phyloP scores from a whole-genome alignment of 768 basidiomycete genomes.

The Mycena venus region DNA sequence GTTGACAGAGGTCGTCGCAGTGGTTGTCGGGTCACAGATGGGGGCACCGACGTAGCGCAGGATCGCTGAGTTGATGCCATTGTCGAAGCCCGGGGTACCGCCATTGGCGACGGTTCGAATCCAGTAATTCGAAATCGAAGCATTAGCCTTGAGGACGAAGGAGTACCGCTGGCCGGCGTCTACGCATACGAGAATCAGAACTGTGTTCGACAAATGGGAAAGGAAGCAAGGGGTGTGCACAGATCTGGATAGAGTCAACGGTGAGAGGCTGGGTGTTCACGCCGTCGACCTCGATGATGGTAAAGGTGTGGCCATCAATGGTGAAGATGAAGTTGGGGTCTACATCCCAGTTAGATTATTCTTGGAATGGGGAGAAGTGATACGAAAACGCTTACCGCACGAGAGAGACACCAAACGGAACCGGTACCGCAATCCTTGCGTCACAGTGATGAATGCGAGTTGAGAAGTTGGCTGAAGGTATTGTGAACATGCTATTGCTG shows the following conservation, averaged over 20 bases:
- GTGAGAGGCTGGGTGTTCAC: constrained; percentile 46
- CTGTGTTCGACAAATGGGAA: constrained; percentile 53
- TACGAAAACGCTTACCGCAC: background rate
- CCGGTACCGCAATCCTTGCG: constrained; percentile 51
- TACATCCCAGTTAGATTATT: background rate
- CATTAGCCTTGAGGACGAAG: constrained; percentile 53
- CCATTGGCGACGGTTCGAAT: constrained; percentile 37
- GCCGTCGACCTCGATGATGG: constrained; percentile 53
- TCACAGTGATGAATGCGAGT: constrained; percentile 57
- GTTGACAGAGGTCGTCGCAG: constrained; percentile 34
- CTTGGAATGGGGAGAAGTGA: background rate
- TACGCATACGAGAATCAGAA: constrained; percentile 43
- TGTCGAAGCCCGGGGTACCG: constrained; percentile 44
- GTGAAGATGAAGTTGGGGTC: constrained; percentile 46
- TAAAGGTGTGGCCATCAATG: constrained; percentile 41
- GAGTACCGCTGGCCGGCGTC: constrained; percentile 59
- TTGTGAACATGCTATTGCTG: background rate
- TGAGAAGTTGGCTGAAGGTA: constrained; percentile 40
- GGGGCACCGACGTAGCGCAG: constrained; percentile 62
- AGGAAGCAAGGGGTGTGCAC: constrained; percentile 51
- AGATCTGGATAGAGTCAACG: constrained; percentile 55
- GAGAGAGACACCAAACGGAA: constrained; percentile 51
- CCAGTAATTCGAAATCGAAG: constrained; percentile 60
- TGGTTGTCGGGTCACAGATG: constrained; percentile 38
- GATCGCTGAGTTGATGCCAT: constrained; percentile 63